Conservation (phyloP, 1,284 basidiomycete genomes). For the Trametes polyzona region DNA sequence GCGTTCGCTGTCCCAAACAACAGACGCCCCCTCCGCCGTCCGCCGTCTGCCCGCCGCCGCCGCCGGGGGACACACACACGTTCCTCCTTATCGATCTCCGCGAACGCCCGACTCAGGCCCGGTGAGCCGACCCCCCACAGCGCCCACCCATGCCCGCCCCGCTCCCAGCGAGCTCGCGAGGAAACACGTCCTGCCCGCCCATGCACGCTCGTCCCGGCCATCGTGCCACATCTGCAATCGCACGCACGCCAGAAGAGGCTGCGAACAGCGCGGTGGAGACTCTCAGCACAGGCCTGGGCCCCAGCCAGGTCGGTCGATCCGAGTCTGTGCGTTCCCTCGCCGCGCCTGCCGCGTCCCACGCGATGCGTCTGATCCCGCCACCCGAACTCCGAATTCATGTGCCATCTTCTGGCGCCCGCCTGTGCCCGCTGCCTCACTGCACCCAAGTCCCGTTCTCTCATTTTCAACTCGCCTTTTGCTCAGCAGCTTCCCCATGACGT, state of each 20-base stretch:
- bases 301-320: conserved; percentile 10
- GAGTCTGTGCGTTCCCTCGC: background rate
- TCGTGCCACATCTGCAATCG: conserved; percentile 1
- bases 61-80: conserved; percentile 9
- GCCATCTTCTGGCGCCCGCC: too few relatives aligned
- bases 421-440: too few relatives aligned
- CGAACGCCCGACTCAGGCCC: conserved; percentile 11
- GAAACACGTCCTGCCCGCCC: background rate
- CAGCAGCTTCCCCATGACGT: too few relatives aligned
- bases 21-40: background rate
- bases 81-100: conserved; percentile 27
- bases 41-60: background rate
- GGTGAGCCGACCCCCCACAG: background rate
- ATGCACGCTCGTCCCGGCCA: background rate
- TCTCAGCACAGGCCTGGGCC: conserved; percentile 9
- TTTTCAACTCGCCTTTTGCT: too few relatives aligned
- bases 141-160: background rate
- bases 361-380: background rate
- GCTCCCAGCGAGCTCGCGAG: background rate
- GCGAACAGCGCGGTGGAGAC: conserved; percentile 2
- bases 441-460: background rate
- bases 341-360: conserved; percentile 10
- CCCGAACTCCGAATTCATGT: conserved; percentile 2
- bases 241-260: background rate
- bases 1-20: background rate